These are phyloP conservation scores for Sarocladium strictum DNA, from an alignment of 2,329 filamentous ascomycete genomes.

Conservation along the genomic window DNA sequence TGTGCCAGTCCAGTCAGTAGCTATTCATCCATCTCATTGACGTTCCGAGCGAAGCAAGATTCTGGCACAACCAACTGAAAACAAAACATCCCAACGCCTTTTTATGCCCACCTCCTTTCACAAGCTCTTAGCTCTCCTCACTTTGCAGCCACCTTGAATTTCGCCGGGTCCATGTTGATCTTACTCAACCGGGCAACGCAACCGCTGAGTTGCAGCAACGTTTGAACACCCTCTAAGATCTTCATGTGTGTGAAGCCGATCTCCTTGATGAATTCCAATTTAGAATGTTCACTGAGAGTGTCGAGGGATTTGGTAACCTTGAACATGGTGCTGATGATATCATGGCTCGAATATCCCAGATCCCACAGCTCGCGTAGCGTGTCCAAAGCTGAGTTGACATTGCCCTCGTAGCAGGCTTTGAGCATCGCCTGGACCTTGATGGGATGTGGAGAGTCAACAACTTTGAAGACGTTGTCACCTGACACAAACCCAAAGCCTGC, in stretches of 20 bases:
- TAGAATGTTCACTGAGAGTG: slow-evolving; percentile 85
- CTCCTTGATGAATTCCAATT: slow-evolving; percentile 96
- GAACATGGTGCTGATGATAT: slow-evolving; percentile 99
- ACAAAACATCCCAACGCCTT: slow-evolving; percentile 26
- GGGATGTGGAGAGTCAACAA: slow-evolving; percentile 93
- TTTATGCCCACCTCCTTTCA: slow-evolving; percentile 19
- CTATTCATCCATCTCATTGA: not conserved
- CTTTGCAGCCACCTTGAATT: slow-evolving; percentile 50
- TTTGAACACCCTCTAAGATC: slow-evolving; percentile 95
- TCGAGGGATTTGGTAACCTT: slow-evolving; percentile 94
- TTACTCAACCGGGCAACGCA: slow-evolving; percentile 87
- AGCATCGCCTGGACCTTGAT: slow-evolving; percentile 99
- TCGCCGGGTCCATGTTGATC: slow-evolving; percentile 91
- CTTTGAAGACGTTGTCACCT: slow-evolving; percentile 95
- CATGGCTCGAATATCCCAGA: slow-evolving; percentile 94
- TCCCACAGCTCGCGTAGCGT: slow-evolving; percentile 87
- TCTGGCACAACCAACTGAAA: not conserved
- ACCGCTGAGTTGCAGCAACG: slow-evolving; percentile 85
- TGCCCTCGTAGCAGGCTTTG: slow-evolving; percentile 90
- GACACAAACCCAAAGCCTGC: slow-evolving; percentile 97
- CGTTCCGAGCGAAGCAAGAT: not conserved
- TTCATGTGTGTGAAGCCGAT: slow-evolving; percentile 99
- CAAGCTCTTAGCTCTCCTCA: not conserved
- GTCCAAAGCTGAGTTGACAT: slow-evolving; percentile 82
- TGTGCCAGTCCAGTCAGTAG: not conserved